Conservation (phyloP, 1,284 basidiomycete species). For the Rhodotorula sp. region DNA sequence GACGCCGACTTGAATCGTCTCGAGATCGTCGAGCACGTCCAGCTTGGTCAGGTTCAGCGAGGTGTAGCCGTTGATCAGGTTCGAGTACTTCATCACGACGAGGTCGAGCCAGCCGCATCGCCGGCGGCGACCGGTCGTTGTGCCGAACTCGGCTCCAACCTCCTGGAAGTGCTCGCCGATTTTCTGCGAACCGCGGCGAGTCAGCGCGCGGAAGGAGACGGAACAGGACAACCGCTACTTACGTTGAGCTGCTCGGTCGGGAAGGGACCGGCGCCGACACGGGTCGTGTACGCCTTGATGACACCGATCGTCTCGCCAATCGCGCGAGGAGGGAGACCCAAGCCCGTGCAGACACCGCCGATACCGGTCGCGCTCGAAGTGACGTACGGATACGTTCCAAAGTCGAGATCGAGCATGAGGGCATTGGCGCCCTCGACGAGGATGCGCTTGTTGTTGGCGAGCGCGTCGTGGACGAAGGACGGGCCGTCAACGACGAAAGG, state of each 20-base stretch:
- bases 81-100: constrained; percentile 89
- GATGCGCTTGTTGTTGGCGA: constrained; percentile 68
- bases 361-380: constrained; percentile 90
- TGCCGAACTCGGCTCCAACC: constrained; percentile 87
- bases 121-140: constrained; percentile 84
- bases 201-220: neutral
- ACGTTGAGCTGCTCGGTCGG: constrained; percentile 92
- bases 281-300: constrained; percentile 95
- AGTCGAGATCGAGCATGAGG: constrained; percentile 96
- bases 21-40: constrained; percentile 81
- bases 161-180: constrained; percentile 87
- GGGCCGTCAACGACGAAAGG: constrained; percentile 90
- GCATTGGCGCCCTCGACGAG: constrained; percentile 98
- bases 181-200: constrained; percentile 54
- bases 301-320: constrained; percentile 88
- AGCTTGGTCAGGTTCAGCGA: constrained; percentile 92
- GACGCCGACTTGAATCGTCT: constrained; percentile 84
- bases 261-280: constrained; percentile 96
- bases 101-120: constrained; percentile 98
- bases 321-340: constrained; percentile 85
- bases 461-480: constrained; percentile 76
- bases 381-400: constrained; percentile 96
- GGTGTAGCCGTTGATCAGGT: constrained; percentile 94
- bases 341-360: constrained; percentile 92
- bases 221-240: constrained; percentile 43